Conservation (phyloP, 164 flowering plant species). For the Magnolia changhungtana region DNA sequence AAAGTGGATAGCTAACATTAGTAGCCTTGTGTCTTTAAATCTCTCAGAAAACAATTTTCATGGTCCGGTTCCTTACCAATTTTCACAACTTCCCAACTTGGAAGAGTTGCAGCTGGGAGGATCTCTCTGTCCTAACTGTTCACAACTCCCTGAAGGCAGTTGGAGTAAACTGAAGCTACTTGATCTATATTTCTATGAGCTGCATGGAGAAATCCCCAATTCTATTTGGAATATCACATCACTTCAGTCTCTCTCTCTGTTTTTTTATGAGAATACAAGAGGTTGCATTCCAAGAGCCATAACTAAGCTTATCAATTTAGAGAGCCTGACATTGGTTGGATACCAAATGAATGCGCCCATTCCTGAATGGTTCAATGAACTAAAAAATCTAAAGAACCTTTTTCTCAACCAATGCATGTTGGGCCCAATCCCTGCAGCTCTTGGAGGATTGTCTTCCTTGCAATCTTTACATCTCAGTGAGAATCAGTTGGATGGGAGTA, state of each 20-base stretch:
- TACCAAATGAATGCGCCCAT: background rate
- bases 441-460: too few relatives aligned
- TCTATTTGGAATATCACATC: background rate
- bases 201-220: conserved; percentile 8
- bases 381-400: background rate
- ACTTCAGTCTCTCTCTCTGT: background rate
- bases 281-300: conserved; percentile 14
- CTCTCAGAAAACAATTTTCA: background rate
- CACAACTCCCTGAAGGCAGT: background rate
- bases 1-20: background rate
- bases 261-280: background rate
- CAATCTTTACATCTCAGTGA: too few relatives aligned
- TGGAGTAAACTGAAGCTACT: background rate
- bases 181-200: conserved; percentile 5
- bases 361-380: background rate
- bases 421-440: background rate
- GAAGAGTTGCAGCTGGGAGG: conserved; percentile 21
- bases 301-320: background rate
- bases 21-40: conserved; percentile 1
- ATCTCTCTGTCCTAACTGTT: background rate
- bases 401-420: background rate
- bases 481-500: too few relatives aligned
- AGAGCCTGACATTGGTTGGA: background rate
- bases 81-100: conserved; percentile 13
- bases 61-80: conserved; percentile 7